Evolutionary conservation across 768 basidiomycete species (phyloP).

Genomic region (Postia placenta): DNA sequence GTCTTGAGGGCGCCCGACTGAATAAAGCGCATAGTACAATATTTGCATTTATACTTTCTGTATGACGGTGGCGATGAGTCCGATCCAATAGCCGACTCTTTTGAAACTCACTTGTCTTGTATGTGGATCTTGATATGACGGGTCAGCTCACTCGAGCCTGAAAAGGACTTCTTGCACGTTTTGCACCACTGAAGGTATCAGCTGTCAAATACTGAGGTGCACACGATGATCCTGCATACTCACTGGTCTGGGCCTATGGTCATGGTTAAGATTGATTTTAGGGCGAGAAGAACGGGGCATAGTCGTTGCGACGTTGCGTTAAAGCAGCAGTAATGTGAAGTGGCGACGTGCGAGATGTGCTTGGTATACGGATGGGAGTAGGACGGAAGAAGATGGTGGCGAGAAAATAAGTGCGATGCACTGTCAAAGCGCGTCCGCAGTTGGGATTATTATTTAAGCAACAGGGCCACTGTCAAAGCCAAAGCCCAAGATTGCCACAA

Average conservation of each 20-base stretch:
- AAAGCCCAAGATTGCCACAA: not conserved
- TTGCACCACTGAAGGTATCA: too few relatives aligned
- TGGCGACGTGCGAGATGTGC: too few relatives aligned
- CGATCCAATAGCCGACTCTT: not conserved
- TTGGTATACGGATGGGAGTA: too few relatives aligned
- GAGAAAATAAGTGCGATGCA: not conserved
- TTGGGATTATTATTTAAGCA: not conserved
- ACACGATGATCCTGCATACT: too few relatives aligned
- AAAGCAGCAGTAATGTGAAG: too few relatives aligned
- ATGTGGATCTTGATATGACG: constrained; percentile 50
- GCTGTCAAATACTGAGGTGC: too few relatives aligned
- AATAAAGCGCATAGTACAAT: constrained; percentile 50
- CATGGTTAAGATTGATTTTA: too few relatives aligned
- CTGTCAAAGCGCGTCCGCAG: not conserved
- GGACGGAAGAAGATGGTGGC: not conserved
- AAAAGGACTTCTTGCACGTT: constrained; percentile 49
- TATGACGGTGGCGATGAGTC: not conserved
- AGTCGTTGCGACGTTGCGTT: too few relatives aligned
- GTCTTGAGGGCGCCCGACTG: constrained; percentile 58
- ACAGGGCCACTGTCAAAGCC: not conserved
- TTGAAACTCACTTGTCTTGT: constrained; percentile 38
- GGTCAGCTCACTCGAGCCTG: constrained; percentile 52
- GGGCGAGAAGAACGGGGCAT: too few relatives aligned
- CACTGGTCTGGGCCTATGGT: too few relatives aligned
- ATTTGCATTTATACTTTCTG: constrained; percentile 47